Evolutionary conservation across 352 stramenopile species (phyloP), one percentile per base, ranked within the genome.

Genomic region (Phytophthora agathidicida): DNA sequence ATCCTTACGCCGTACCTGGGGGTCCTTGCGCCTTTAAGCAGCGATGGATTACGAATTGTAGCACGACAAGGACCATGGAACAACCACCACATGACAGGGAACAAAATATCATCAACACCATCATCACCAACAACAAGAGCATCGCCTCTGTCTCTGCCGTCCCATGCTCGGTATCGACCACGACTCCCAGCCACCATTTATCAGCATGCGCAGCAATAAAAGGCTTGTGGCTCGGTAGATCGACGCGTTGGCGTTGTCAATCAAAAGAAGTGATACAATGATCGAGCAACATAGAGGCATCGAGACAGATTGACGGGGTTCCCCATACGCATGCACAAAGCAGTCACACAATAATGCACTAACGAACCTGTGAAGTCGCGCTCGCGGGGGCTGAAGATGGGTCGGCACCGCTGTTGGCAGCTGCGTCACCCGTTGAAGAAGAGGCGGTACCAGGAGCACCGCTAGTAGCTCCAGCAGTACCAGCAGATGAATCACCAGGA

Each of bases 351-450:
- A 68, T 55, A 37, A 78, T 76, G 33, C 46, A 80, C 44, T 81
- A 84, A 91, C 81, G 74, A 89, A 91, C 81, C 81, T 91, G 72
- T 62, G 68, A 48, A 53, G 66, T 44, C 27, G 50, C 46, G 19
- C 49, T 54, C 17, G 51, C 37, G 5, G 42, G 33, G 26, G 53
- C n/a, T 49, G 57, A 43, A 59, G 65, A 61, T 33, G 58, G 58
- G 31, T 68, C 63, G 36, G 23, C 28, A 27, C 32, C 23, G 24
- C 16, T 49, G 31, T 44, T 54, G 32, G 35, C 58, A 49, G 60
- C 8, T 16, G 54, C 42, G 7, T 56, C 60, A 16, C 32, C 51
- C 33, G 45, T n/a, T 32, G 44, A 11, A 26, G 55, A 22, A 3
- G 68, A 48, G 35, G 42, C 27, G 13, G 45, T 28, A 38, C 31